Percentiles rank a stretch among this genome's conserved stretches.
phyloP scores from a whole-genome alignment of 177 flowering plant genomes.

The Vitis hybrid region DNA sequence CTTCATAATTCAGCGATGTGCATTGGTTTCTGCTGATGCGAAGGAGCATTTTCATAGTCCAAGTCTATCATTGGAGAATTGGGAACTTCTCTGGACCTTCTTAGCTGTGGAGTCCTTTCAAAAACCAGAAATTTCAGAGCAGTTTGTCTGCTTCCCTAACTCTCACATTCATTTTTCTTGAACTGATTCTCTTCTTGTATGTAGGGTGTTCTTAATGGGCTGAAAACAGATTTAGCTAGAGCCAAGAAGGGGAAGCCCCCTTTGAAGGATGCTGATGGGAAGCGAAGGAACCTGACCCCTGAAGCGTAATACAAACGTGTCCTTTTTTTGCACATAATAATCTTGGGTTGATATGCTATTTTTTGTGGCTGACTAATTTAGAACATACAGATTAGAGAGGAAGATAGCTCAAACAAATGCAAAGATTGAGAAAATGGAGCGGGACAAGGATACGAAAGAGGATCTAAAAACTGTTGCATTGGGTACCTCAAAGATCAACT shows the following conservation, averaged over 20 bases:
- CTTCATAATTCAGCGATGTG: not conserved
- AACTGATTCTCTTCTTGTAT: constrained; percentile 12
- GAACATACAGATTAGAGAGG: constrained; percentile 62
- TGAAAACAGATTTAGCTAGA: constrained; percentile 66
- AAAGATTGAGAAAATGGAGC: constrained; percentile 82
- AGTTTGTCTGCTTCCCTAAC: too few species aligned
- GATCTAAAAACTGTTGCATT: constrained; percentile 90
- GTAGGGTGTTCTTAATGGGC: constrained; percentile 59
- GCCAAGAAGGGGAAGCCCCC: constrained; percentile 98
- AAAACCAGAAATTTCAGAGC: too few species aligned
- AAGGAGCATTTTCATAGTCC: not conserved
- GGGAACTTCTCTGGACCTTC: too few species aligned
- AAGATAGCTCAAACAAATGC: constrained; percentile 69
- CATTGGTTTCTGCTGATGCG: not conserved
- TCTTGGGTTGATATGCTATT: not conserved
- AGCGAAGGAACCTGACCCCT: constrained; percentile 67
- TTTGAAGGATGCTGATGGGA: constrained; percentile 71
- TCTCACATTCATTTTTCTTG: not conserved
- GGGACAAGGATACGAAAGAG: constrained; percentile 75
- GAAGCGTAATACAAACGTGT: constrained; percentile 59
- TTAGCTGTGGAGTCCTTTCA: too few species aligned
- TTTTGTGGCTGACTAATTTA: not conserved
- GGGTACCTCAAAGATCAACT: constrained; percentile 96
- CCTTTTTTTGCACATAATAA: not conserved
- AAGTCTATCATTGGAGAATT: too few species aligned